Evolutionary conservation across 495 filamentous ascomycete genomes (phyloP), one percentile per base, ranked within the genome.

Genomic region (Penicillium desertorum): DNA sequence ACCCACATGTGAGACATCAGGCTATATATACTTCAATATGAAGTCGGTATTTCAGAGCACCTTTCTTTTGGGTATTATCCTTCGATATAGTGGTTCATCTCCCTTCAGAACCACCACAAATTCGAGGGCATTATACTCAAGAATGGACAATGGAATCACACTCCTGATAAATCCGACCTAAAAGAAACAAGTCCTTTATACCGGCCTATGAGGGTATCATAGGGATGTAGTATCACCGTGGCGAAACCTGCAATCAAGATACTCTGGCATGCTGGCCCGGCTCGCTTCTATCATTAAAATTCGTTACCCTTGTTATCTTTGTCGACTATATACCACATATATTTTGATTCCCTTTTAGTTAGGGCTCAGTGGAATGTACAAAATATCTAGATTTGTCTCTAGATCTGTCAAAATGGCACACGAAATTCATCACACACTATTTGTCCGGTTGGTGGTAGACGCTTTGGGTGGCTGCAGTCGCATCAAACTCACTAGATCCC

Each of bases 251-350:
- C 12, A 5, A 52, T 52, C 25, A 52, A 44, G 55, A 50, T 44
- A 30, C 12, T 29, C 5, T 34, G 32, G 55, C 52, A 43, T 34
- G n/a, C 36, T 6, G 17, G 16, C 20, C 29, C 12, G n/a, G 48
- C 20, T 30, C 29, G 19, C n/a, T 44, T 12, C 70, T 72, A n/a
- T 49, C 54, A n/a, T 4, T 37, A 9, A 37, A n/a, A n/a, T 37
- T 5, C 16, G n/a, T 7, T 37, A 37, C 36, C 14, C 16, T 32
- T 39, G 5, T 39, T n/a, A 16, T 16, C 4, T 8, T 8, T n/a
- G 16, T 39, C 3, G 16, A n/a, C 34, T 6, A n/a, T 6, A 16
- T 8, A 5, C 5, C 7, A 37, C 34, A 17, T 39, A 17, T 17
- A 39, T 1, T 14, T 6, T 1, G 4, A 2, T 36, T 6, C 14